A percentile compares a stretch with the other conserved stretches of the same genome.
These are phyloP conservation scores for grape (Vitis vinifera) DNA, from an alignment of 164 flowering plant species.

Conservation along the genomic window ASM3070453v1 NC_081817.1:6853501-6854000, in stretches of 20 bases:
- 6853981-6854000: too few relatives aligned
- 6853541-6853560: background rate
- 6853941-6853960: background rate
- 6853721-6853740: slow-evolving; percentile 6
- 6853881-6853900: slow-evolving; percentile 3
- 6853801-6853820: slow-evolving; percentile 2
- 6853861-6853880: slow-evolving; percentile 5
- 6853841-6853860: background rate
- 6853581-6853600: slow-evolving; percentile 81
- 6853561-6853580: slow-evolving; percentile 23
- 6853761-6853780: background rate
- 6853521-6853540: too few relatives aligned
- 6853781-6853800: background rate
- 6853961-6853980: background rate
- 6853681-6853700: slow-evolving; percentile 9
- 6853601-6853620: slow-evolving; percentile 64
- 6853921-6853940: slow-evolving; percentile 8
- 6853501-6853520: too few relatives aligned
- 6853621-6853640: slow-evolving; percentile 63
- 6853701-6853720: slow-evolving; percentile 2
- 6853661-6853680: background rate
- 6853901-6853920: background rate
- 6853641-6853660: background rate
- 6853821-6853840: background rate
- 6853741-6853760: background rate